Percentiles rank a stretch among this genome's conserved stretches.
Evolutionary conservation across 208 protist species (phyloP).

Genomic region (Crithidia fasciculata): DNA sequence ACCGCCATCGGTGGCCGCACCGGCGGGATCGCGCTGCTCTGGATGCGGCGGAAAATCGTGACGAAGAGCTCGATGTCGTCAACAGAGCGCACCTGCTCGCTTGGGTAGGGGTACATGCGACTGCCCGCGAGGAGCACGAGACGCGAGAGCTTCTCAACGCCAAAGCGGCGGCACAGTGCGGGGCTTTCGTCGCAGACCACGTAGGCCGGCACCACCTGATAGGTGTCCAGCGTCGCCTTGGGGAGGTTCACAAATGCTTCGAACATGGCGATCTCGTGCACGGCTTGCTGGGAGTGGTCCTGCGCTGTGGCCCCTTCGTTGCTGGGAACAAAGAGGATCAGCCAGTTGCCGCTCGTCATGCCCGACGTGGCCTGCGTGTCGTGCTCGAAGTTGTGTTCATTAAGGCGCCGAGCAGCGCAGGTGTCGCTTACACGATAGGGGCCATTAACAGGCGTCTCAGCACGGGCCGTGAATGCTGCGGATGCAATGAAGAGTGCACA

Average conservation of each 20-base stretch:
- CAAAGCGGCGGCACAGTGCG: constrained; percentile 23
- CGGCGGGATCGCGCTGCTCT: constrained; percentile 29
- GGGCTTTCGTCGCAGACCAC: constrained; percentile 34
- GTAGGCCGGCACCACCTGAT: constrained; percentile 31
- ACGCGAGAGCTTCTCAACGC: constrained; percentile 1
- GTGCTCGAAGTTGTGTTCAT: constrained; percentile 24
- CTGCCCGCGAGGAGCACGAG: constrained; percentile 18
- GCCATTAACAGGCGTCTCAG: neutral
- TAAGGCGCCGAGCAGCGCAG: constrained; percentile 21
- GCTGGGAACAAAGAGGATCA: constrained; percentile 33
- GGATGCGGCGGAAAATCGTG: constrained; percentile 25
- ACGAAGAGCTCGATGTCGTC: constrained; percentile 35
- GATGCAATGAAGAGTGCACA: too few relatives aligned
- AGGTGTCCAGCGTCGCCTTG: constrained; percentile 4
- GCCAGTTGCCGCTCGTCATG: constrained; percentile 39
- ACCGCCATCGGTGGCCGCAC: constrained; percentile 7
- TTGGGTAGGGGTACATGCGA: constrained; percentile 27
- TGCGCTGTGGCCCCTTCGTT: constrained; percentile 24
- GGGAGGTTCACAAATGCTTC: constrained; percentile 24
- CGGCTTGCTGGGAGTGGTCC: constrained; percentile 18
- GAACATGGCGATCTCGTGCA: constrained; percentile 23
- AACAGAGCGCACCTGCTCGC: constrained; percentile 18
- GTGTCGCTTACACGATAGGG: constrained; percentile 15
- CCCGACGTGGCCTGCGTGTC: constrained; percentile 29
- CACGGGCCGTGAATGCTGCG: neutral